phyloP scores from a whole-genome alignment of 257 asterid genomes.

The Lavandula angustifolia region DNA sequence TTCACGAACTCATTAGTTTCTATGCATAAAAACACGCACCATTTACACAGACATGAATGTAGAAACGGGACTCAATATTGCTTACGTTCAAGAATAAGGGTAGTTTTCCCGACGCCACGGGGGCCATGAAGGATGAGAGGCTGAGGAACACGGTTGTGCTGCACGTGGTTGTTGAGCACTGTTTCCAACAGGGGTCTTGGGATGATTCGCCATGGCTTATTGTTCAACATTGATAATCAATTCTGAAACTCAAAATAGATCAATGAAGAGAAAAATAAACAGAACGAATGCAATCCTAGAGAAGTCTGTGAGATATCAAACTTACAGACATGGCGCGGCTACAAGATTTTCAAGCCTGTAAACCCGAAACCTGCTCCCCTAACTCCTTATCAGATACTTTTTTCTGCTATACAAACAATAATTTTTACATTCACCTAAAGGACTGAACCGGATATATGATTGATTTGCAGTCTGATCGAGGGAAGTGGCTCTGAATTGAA shows the following conservation, averaged over 20 bases:
- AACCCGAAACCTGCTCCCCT: slow-evolving; percentile 9
- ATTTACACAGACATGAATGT: too few relatives aligned
- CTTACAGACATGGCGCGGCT: slow-evolving; percentile 39
- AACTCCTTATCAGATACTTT: slow-evolving; percentile 10
- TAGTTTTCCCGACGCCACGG: slow-evolving; percentile 97
- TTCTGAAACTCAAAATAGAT: slow-evolving; percentile 20
- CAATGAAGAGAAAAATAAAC: not conserved
- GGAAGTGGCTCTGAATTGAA: slow-evolving; percentile 3
- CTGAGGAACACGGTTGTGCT: slow-evolving; percentile 88
- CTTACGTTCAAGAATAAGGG: slow-evolving; percentile 87
- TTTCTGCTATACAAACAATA: slow-evolving; percentile 14
- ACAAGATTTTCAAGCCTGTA: not conserved
- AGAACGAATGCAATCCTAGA: slow-evolving; percentile 1
- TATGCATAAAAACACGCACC: too few relatives aligned
- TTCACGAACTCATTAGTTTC: too few relatives aligned
- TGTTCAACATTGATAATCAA: slow-evolving; percentile 52
- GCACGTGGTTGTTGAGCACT: slow-evolving; percentile 86
- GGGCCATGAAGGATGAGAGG: slow-evolving; percentile 97
- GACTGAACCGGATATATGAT: not conserved
- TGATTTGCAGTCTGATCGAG: not conserved
- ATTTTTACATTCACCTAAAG: not conserved
- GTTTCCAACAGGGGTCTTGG: slow-evolving; percentile 90
- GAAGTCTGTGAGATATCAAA: slow-evolving; percentile 17
- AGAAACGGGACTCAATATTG: slow-evolving; percentile 7
- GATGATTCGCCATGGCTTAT: slow-evolving; percentile 78